These are phyloP conservation scores for Cicer pinnatifidum DNA, from an alignment of 306 rosid species.

Conservation along the genomic window DNA sequence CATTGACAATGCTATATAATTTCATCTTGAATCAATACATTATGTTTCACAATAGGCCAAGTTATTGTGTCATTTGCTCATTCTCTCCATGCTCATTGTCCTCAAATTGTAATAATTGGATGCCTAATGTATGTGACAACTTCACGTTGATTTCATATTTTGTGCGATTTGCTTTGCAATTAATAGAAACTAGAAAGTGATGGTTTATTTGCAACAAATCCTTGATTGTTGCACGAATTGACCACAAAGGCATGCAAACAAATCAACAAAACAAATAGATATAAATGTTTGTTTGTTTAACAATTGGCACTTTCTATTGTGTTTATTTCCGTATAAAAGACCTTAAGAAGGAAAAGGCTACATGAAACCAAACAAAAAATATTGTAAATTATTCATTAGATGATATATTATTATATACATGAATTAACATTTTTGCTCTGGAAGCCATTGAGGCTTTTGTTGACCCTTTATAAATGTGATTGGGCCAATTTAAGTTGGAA, in stretches of 20 bases:
- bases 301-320: conserved; percentile 40
- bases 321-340: conserved; percentile 29
- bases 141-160: conserved; percentile 26
- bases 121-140: conserved; percentile 28
- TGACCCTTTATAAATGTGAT: conserved; percentile 13
- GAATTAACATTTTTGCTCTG: neutral
- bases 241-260: conserved; percentile 35
- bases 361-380: conserved; percentile 32
- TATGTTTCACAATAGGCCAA: neutral
- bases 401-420: neutral
- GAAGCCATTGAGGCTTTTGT: neutral
- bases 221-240: conserved; percentile 34
- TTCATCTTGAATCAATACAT: neutral
- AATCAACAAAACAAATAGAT: conserved; percentile 46
- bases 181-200: conserved; percentile 4
- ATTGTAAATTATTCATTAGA: neutral
- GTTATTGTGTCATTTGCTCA: neutral
- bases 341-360: conserved; percentile 24
- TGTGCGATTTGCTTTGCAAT: neutral
- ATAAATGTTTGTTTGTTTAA: conserved; percentile 1
- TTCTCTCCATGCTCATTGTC: neutral
- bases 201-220: conserved; percentile 4
- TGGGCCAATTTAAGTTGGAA: conserved; percentile 39
- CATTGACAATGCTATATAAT: too few species aligned
- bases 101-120: neutral